phyloP scores from a whole-genome alignment of 164 flowering plant genomes.

The Cinnamomum chago region DNA sequence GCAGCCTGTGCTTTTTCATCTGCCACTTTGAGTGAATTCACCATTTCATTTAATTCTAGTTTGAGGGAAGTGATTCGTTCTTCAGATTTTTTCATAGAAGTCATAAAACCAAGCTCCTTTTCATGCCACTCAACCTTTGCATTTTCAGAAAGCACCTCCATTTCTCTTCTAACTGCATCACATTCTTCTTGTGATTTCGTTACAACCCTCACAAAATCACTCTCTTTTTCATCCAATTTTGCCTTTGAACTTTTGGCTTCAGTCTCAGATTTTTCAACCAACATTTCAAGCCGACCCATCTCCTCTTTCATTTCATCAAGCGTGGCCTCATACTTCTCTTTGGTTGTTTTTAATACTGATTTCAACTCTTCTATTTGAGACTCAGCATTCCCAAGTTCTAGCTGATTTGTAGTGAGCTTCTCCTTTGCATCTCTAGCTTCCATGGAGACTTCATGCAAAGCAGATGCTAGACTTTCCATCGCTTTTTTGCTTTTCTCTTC shows the following conservation, averaged over 20 bases:
- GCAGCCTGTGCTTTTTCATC: conserved; percentile 54
- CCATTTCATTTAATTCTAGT: conserved; percentile 49
- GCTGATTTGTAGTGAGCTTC: conserved; percentile 46
- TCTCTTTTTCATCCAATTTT: conserved; percentile 68
- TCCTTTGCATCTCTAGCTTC: conserved; percentile 90
- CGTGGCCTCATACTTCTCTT: conserved; percentile 67
- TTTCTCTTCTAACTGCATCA: conserved; percentile 43
- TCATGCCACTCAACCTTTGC: conserved; percentile 66
- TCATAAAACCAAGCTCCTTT: conserved; percentile 48
- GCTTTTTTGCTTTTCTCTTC: conserved; percentile 93
- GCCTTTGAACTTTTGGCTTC: conserved; percentile 42
- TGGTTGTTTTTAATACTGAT: conserved; percentile 51
- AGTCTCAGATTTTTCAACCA: conserved; percentile 38
- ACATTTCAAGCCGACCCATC: conserved; percentile 37
- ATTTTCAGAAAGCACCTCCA: conserved; percentile 24
- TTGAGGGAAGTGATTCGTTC: conserved; percentile 50
- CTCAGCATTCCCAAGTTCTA: conserved; percentile 55
- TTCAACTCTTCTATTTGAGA: conserved; percentile 60
- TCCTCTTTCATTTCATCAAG: conserved; percentile 73
- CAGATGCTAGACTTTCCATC: conserved; percentile 87
- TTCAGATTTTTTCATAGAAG: conserved; percentile 43
- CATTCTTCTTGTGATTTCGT: conserved; percentile 56
- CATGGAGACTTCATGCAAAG: conserved; percentile 81
- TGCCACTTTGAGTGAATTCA: conserved; percentile 44
- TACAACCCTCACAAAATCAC: conserved; percentile 32